phyloP scores from a whole-genome alignment of 129 eudicot species.

The Arctium lappa region DNA sequence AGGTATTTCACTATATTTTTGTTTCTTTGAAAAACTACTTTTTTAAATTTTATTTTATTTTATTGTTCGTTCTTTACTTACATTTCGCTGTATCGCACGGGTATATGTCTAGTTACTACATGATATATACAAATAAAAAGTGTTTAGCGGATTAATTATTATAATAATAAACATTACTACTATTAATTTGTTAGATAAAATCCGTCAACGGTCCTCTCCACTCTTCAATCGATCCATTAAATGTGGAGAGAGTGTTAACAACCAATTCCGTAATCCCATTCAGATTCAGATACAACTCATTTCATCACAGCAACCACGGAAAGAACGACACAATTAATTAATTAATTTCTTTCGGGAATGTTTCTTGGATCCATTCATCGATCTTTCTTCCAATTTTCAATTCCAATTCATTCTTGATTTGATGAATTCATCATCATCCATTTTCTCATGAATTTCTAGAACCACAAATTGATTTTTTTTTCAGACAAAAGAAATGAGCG shows the following conservation, averaged over 20 bases:
- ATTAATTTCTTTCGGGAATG: background rate
- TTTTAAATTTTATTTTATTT: too few relatives aligned
- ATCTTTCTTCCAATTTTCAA: background rate
- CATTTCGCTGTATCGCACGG: too few relatives aligned
- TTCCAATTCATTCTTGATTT: background rate
- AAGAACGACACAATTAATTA: background rate
- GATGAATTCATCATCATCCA: background rate
- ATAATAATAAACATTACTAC: background rate
- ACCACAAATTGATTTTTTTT: background rate
- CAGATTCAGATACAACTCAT: slow-evolving; percentile 9
- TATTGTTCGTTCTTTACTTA: too few relatives aligned
- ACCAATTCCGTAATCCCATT: slow-evolving; percentile 16
- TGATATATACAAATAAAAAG: too few relatives aligned
- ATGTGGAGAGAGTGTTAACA: slow-evolving; percentile 32
- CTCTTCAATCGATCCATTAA: slow-evolving; percentile 37
- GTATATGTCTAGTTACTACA: too few relatives aligned
- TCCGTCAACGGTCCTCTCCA: slow-evolving; percentile 36
- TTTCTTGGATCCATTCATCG: slow-evolving; percentile 6
- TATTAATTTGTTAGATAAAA: background rate
- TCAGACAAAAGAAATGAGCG: slow-evolving; percentile 35
- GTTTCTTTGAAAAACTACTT: too few relatives aligned
- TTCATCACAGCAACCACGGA: background rate
- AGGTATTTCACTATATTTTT: too few relatives aligned
- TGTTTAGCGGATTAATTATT: background rate
- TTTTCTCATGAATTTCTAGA: slow-evolving; percentile 12